Base-by-base conservation (phyloP, 2,329 filamentous ascomycete genomes). In the Talaromyces sp. region DNA sequence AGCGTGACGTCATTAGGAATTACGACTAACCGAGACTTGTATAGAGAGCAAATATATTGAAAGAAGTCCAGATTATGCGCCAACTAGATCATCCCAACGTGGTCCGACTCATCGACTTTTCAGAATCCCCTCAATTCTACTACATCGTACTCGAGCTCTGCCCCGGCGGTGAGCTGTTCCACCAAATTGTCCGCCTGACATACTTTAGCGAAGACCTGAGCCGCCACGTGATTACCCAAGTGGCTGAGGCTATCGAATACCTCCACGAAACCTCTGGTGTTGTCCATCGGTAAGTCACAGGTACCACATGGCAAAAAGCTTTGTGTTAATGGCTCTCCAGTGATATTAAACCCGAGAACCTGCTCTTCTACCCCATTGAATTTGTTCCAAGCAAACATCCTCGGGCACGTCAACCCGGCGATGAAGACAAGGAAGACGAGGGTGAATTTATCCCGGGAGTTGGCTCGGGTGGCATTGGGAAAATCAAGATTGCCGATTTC, bases 1-100 rank as follows among this genome's bases (percentile, higher is more conserved):
- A 57, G 55, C 35, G 52, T 56, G 31, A 24, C n/a, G n/a, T 35
- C 55, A 51, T 35, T 13, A 26, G 19, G 29, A 21, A 21, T n/a
- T n/a, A 14, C 29, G 11, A 32, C 70, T 78, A 62, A 78, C 68
- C 13, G 58, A 49, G 32, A 41, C 38, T 43, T 56, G 17, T 64
- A 27, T 63, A 99, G 95, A 86, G 95, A 78, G 91, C 93, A 65
- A 99, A 98, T 71, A 98, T 99, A 66, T 80, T 99, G 63, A 99
- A 99, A 78, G 95, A 99, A 77, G 95, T 99, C 14, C 91, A 96
- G 71, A 99, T 99, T 68, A 99, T 99, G 93, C 91, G 93, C 65
- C 90, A 96, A 70, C 83, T 99, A 54, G 92, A 98, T 66, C 95
- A 99, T 68, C 93, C 93, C 64, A 98, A 98, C 73, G 95, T 99